Evolutionary conservation across 768 basidiomycete species (phyloP).

Genomic region (Boletus subcaerulescens): DNA sequence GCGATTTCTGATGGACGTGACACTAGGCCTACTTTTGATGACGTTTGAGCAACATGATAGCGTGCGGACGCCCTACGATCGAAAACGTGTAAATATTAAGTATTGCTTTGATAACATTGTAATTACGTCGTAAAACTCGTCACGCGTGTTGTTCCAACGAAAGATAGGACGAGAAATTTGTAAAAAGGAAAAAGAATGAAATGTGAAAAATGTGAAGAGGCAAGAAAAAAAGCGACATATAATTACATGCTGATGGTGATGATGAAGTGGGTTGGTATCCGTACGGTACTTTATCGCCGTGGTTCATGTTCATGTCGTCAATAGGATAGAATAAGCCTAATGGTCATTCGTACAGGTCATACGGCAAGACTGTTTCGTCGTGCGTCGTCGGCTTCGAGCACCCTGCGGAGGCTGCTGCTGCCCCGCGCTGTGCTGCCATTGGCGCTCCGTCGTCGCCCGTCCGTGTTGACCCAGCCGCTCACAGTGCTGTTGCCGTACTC

Average conservation of each 20-base stretch:
- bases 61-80: too few relatives aligned
- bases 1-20: not conserved
- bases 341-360: slow-evolving; percentile 34
- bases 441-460: slow-evolving; percentile 49
- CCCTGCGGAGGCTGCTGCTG: slow-evolving; percentile 31
- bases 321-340: slow-evolving; percentile 38
- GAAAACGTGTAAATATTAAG: slow-evolving; percentile 13
- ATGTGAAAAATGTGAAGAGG: not conserved
- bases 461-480: slow-evolving; percentile 55
- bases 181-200: not conserved
- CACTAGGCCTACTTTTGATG: slow-evolving; percentile 29
- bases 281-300: slow-evolving; percentile 20
- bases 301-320: slow-evolving; percentile 21
- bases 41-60: too few relatives aligned
- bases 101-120: slow-evolving; percentile 16
- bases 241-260: slow-evolving; percentile 26
- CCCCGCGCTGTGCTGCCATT: slow-evolving; percentile 16
- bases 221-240: slow-evolving; percentile 11
- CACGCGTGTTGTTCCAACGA: slow-evolving; percentile 8
- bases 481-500: slow-evolving; percentile 47
- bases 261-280: slow-evolving; percentile 15
- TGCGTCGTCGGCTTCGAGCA: slow-evolving; percentile 46
- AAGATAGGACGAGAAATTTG: not conserved
- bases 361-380: slow-evolving; percentile 69
- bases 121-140: slow-evolving; percentile 30